These are phyloP conservation scores for Daldinia childiae DNA, from an alignment of 495 filamentous ascomycete species.

Conservation along the genomic window DNA sequence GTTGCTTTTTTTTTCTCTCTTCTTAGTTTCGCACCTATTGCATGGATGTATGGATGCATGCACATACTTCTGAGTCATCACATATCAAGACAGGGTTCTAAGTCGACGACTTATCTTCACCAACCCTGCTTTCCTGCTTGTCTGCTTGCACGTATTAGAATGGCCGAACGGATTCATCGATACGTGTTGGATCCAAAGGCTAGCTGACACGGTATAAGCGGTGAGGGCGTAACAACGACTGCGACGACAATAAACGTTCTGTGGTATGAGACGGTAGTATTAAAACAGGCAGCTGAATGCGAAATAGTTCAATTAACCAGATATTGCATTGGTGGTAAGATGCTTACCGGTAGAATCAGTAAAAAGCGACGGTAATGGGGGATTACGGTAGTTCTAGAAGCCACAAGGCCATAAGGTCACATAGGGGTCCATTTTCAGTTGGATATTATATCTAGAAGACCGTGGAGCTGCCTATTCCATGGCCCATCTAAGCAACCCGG, in stretches of 20 bases:
- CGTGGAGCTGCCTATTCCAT: conserved; percentile 19
- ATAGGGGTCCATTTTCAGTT: not conserved
- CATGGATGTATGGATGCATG: conserved; percentile 13
- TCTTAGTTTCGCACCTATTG: conserved; percentile 6
- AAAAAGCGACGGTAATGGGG: not conserved
- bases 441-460: not conserved
- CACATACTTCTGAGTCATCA: conserved; percentile 31
- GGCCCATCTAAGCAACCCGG: conserved; percentile 27
- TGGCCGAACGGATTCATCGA: conserved; percentile 7
- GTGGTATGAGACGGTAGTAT: conserved; percentile 14
- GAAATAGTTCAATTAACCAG: conserved; percentile 22
- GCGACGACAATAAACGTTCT: conserved; percentile 22
- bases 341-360: conserved; percentile 37
- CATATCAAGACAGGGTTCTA: not conserved
- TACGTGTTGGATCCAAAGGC: conserved; percentile 19
- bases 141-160: not conserved
- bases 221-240: conserved; percentile 26
- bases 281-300: conserved; percentile 22
- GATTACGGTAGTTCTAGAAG: conserved; percentile 21
- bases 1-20: conserved; percentile 12
- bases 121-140: not conserved
- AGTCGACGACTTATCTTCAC: conserved; percentile 21
- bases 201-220: conserved; percentile 3
- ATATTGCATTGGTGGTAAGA: conserved; percentile 37
- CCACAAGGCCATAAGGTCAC: not conserved